A percentile compares a stretch with the other conserved stretches of the same genome.
These are phyloP conservation scores for Globisporangium iwayamae DNA, from an alignment of 352 stramenopile species.

Conservation along the genomic window DNA sequence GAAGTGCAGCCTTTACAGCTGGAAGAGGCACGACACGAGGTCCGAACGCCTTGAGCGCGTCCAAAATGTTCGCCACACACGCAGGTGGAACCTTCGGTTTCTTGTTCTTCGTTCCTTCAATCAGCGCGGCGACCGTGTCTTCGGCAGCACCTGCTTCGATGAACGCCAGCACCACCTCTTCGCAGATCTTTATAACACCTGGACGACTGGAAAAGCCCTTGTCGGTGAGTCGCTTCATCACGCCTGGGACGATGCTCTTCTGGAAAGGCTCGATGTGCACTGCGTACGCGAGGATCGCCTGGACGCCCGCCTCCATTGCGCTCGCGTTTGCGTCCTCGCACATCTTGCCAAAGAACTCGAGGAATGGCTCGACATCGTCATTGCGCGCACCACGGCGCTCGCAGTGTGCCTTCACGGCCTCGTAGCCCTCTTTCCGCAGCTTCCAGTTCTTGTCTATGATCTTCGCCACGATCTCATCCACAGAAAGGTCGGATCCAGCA, in stretches of 20 bases:
- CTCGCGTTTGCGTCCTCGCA: conserved; percentile 83
- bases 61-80: conserved; percentile 59
- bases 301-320: conserved; percentile 72
- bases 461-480: conserved; percentile 53
- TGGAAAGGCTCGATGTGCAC: conserved; percentile 59
- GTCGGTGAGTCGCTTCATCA: conserved; percentile 79
- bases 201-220: conserved; percentile 83
- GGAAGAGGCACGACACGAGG: conserved; percentile 65
- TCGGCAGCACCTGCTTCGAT: conserved; percentile 72
- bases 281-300: conserved; percentile 72
- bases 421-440: conserved; percentile 77
- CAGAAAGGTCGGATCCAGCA: conserved; percentile 19
- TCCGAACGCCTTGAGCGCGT: conserved; percentile 79
- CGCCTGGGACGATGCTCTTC: conserved; percentile 53
- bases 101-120: conserved; percentile 85
- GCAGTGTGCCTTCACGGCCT: conserved; percentile 63
- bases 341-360: conserved; percentile 75
- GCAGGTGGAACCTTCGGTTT: conserved; percentile 84
- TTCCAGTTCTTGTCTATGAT: conserved; percentile 87
- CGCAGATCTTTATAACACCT: conserved; percentile 72
- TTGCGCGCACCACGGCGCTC: conserved; percentile 41
- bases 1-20: conserved; percentile 64
- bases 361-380: conserved; percentile 39
- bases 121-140: conserved; percentile 62
- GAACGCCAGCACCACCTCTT: conserved; percentile 72